Evolutionary conservation across 345 rosid species (phyloP).

Genomic region (Clarkia xantiana): DNA sequence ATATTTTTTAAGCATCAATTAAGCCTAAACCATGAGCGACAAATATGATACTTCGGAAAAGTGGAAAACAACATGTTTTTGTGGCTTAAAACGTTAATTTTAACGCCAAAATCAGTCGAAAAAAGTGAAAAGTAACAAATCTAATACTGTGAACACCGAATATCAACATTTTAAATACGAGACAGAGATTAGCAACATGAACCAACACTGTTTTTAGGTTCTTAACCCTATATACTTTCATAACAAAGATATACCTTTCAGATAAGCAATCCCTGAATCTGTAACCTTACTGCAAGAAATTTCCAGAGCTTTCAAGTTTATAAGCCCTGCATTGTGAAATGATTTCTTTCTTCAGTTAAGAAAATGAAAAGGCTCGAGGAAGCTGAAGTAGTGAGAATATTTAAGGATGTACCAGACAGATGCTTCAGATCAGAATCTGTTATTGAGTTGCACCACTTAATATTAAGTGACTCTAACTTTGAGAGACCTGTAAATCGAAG

Average conservation of each 20-base stretch:
- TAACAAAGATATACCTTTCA: constrained; percentile 39
- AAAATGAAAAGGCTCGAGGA: too few species aligned
- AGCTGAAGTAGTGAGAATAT: neutral
- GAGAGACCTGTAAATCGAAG: constrained; percentile 33
- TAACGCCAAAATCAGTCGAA: too few species aligned
- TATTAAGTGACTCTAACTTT: constrained; percentile 61
- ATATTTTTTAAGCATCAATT: too few species aligned
- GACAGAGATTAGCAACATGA: too few species aligned
- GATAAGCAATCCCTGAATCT: constrained; percentile 53
- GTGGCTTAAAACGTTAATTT: too few species aligned
- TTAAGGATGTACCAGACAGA: constrained; percentile 40
- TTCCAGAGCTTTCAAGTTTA: constrained; percentile 54
- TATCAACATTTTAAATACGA: too few species aligned
- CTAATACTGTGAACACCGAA: too few species aligned
- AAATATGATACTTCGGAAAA: too few species aligned
- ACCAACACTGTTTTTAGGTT: too few species aligned
- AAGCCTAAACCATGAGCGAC: too few species aligned
- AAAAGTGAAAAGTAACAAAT: too few species aligned
- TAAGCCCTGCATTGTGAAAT: constrained; percentile 39
- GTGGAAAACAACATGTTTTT: too few species aligned
- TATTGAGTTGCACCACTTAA: constrained; percentile 74
- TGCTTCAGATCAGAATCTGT: constrained; percentile 73
- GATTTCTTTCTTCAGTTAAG: neutral
- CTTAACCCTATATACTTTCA: neutral
- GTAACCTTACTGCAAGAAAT: constrained; percentile 67